These are phyloP conservation scores for Cryptosporidium viatorum DNA, from an alignment of 169 alveolate genomes.

Conservation along the genomic window DNA sequence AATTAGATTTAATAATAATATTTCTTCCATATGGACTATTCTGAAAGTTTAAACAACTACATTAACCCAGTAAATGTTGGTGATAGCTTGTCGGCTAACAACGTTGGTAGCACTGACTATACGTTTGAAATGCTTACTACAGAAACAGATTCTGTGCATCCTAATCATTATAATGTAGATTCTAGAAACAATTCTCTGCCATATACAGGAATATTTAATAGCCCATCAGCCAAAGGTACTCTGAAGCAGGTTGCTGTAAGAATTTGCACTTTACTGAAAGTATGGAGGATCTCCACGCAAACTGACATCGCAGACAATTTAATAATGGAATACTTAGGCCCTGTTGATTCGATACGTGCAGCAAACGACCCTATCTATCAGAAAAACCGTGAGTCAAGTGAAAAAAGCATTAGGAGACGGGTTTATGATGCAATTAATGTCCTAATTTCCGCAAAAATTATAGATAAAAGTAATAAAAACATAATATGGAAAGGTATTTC, in stretches of 20 bases:
- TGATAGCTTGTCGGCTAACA: background rate
- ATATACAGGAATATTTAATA: background rate
- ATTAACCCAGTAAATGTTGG: background rate
- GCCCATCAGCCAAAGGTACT: constrained; percentile 36
- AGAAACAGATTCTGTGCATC: constrained; percentile 55
- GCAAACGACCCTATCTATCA: constrained; percentile 40
- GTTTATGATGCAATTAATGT: constrained; percentile 89
- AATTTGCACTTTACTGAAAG: constrained; percentile 48
- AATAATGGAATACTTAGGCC: constrained; percentile 71
- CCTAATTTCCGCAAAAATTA: constrained; percentile 82
- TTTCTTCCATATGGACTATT: constrained; percentile 27
- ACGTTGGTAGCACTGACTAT: constrained; percentile 23
- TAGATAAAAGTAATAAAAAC: constrained; percentile 79
- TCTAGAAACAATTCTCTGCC: constrained; percentile 10
- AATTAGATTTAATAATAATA: background rate
- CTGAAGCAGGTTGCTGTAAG: constrained; percentile 69
- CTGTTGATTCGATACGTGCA: constrained; percentile 28
- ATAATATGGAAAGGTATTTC: constrained; percentile 72
- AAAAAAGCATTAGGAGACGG: constrained; percentile 88
- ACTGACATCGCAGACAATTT: constrained; percentile 61
- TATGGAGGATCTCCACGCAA: constrained; percentile 71
- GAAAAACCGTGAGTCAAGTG: constrained; percentile 76
- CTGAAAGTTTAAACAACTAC: constrained; percentile 6
- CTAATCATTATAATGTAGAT: constrained; percentile 1
- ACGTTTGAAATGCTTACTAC: constrained; percentile 71